A percentile compares a stretch with the other conserved stretches of the same genome.
Evolutionary conservation across 208 protist species (phyloP).

Genomic region (Crithidia bombi): DNA sequence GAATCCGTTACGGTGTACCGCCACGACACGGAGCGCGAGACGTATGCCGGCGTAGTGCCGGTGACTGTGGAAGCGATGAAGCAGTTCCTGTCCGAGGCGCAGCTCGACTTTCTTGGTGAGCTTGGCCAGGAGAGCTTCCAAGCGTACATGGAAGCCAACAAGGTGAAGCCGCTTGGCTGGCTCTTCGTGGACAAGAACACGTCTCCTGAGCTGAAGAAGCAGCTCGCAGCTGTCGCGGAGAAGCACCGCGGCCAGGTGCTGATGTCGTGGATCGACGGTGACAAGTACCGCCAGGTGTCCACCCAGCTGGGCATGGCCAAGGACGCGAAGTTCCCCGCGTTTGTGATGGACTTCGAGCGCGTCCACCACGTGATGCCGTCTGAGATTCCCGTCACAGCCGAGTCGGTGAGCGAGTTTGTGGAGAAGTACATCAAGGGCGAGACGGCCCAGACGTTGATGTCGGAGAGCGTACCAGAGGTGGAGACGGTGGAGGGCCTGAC

Average conservation of each 20-base stretch:
- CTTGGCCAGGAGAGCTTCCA: conserved; percentile 68
- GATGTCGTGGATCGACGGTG: conserved; percentile 78
- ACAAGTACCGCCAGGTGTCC: conserved; percentile 67
- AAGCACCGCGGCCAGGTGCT: conserved; percentile 74
- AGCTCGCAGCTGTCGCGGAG: conserved; percentile 55
- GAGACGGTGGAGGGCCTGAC: conserved; percentile 84
- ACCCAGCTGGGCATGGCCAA: conserved; percentile 64
- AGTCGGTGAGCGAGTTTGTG: conserved; percentile 60
- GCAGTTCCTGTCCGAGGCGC: conserved; percentile 55
- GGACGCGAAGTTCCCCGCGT: conserved; percentile 70
- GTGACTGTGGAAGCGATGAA: conserved; percentile 47
- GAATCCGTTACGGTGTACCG: conserved; percentile 75
- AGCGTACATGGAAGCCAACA: conserved; percentile 61
- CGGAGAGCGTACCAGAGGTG: conserved; percentile 59
- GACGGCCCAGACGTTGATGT: conserved; percentile 49
- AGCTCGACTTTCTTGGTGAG: conserved; percentile 69
- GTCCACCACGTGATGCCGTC: conserved; percentile 61
- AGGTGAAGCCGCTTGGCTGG: conserved; percentile 62
- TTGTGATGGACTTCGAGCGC: conserved; percentile 64
- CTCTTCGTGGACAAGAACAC: conserved; percentile 63
- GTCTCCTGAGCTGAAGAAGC: conserved; percentile 29
- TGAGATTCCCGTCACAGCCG: conserved; percentile 42
- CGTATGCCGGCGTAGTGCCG: conserved; percentile 38
- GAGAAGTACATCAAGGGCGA: conserved; percentile 61
- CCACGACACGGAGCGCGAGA: conserved; percentile 47